Evolutionary conservation across 2,329 filamentous ascomycete genomes (phyloP), one percentile per base, ranked within the genome.

Genomic region (Westerdykella ornata): DNA sequence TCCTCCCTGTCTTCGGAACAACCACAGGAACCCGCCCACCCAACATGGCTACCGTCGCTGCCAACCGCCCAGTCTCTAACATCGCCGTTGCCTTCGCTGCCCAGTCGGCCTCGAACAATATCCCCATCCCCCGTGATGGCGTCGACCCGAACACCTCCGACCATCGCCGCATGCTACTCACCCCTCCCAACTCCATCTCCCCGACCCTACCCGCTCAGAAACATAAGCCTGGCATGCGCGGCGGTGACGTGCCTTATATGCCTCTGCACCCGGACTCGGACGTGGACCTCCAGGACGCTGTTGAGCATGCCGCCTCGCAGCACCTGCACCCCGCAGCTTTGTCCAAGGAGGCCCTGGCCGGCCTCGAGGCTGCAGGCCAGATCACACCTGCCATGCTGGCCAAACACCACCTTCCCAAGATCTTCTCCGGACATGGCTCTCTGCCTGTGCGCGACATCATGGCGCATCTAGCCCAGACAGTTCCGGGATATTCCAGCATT

Each of bases 361-460:
- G 71, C 41, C 57, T 77, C 44, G 89, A 96, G 65, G 80, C 83
- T 35, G 76, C 84, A 20, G 88, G 87, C 52, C 79, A 82, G 58
- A 96, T 98, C 66, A 94, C 88, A 36, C 82, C 88, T 31, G 72
- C 75, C 59, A 80, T 96, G 73, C 76, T 98, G 52, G 88, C 90
- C 56, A 92, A 85, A 68, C 80, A 90, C 65, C 85, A 97, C 65
- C 77, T 98, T 45, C 89, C 90, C 2, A 85, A 86, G 56, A 94
- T 97, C 65, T 76, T 98, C 60, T 76, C 96, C 47, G 81, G 82
- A 62, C 85, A 96, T 61, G 92, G 90, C 17, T 89, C 92, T 37
- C 71, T 95, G 66, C 88, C 92, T 39, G 96, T 98, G 66, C 85
- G 90, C 56, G 85, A 96, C 68, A 84, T 98, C 62, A 95, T 94